Percentiles rank a stretch among this genome's conserved stretches.
These are phyloP conservation scores for Isoetes taiwanensis DNA, from an alignment of 75 land plant genomes.

Conservation along the genomic window DNA sequence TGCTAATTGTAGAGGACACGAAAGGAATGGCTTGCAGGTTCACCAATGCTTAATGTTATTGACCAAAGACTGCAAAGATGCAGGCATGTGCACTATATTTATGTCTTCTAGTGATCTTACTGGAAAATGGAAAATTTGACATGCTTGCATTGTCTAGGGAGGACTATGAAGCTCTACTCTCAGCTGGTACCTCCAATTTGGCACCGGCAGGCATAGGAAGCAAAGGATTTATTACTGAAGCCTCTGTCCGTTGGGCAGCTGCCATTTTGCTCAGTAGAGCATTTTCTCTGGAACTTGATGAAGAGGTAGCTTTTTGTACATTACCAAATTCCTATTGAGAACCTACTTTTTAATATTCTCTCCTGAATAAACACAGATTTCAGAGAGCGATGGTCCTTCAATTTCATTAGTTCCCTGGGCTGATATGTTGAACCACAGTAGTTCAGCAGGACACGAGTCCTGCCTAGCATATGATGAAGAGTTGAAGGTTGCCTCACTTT, in stretches of 20 bases:
- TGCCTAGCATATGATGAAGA: constrained; percentile 13
- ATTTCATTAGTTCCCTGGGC: constrained; percentile 31
- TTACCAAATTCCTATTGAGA: too few relatives aligned
- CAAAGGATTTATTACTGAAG: constrained; percentile 11
- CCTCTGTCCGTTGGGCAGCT: constrained; percentile 24
- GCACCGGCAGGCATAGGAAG: constrained; percentile 6
- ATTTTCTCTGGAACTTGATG: constrained; percentile 20
- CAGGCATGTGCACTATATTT: constrained; percentile 9
- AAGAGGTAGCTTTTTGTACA: too few relatives aligned
- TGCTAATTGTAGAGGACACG: constrained; percentile 14
- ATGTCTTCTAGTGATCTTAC: not conserved
- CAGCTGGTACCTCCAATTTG: constrained; percentile 15
- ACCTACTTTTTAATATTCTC: too few relatives aligned
- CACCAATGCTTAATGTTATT: constrained; percentile 21
- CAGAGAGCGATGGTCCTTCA: not conserved
- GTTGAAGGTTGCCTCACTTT: constrained; percentile 10
- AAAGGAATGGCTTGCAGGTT: constrained; percentile 23
- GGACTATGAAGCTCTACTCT: constrained; percentile 23
- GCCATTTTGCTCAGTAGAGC: constrained; percentile 26
- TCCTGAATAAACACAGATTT: too few relatives aligned
- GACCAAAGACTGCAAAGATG: constrained; percentile 11
- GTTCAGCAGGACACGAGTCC: constrained; percentile 24
- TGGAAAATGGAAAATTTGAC: not conserved
- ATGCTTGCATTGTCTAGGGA: constrained; percentile 16
- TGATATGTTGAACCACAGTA: constrained; percentile 28